These are phyloP conservation scores for Fusarium torreyae DNA, from an alignment of 2,329 filamentous ascomycete genomes.

Conservation along the genomic window DNA sequence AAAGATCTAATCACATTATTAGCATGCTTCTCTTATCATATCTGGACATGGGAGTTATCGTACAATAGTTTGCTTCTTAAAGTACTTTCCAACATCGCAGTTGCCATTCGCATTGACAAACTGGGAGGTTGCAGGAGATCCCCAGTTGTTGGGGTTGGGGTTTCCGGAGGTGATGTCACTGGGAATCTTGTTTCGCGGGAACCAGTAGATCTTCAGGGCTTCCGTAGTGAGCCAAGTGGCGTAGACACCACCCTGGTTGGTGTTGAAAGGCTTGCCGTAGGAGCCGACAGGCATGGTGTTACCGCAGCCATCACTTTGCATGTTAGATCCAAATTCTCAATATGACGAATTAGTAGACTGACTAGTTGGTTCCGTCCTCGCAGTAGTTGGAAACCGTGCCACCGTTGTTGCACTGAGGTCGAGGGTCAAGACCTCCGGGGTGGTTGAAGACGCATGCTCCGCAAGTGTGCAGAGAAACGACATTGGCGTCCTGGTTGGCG, in stretches of 20 bases:
- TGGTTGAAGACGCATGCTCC: slow-evolving; percentile 18
- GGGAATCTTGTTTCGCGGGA: slow-evolving; percentile 20
- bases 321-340: background rate
- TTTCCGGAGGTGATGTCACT: slow-evolving; percentile 18
- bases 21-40: background rate
- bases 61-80: slow-evolving; percentile 33
- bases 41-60: background rate
- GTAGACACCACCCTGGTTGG: slow-evolving; percentile 19
- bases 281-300: slow-evolving; percentile 28
- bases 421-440: slow-evolving; percentile 15
- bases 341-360: background rate
- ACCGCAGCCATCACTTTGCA: slow-evolving; percentile 5
- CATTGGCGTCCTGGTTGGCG: slow-evolving; percentile 12
- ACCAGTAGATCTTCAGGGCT: slow-evolving; percentile 32
- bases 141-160: slow-evolving; percentile 25
- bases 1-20: slow-evolving; percentile 7
- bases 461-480: slow-evolving; percentile 27
- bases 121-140: slow-evolving; percentile 18
- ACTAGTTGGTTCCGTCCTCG: slow-evolving; percentile 10
- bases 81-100: slow-evolving; percentile 33
- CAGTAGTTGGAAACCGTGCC: slow-evolving; percentile 7
- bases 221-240: slow-evolving; percentile 24
- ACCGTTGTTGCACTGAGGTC: slow-evolving; percentile 19
- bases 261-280: slow-evolving; percentile 28
- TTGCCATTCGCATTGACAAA: slow-evolving; percentile 30